phyloP scores from a whole-genome alignment of 345 rosid species.

The Combretum micranthum region DNA sequence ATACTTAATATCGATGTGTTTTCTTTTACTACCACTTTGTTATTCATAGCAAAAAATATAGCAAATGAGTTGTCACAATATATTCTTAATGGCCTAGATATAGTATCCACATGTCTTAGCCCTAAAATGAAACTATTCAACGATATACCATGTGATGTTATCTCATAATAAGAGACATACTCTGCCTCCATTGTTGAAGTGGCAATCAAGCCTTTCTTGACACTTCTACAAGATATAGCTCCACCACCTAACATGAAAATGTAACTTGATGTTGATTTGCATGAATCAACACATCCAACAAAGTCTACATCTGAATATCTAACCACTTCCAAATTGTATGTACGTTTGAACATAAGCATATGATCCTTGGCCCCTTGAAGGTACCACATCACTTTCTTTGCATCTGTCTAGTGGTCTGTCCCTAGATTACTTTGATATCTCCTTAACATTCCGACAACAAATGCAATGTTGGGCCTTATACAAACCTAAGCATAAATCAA shows the following conservation, averaged over 20 bases:
- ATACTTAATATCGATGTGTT: no score
- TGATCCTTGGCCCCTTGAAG: no score
- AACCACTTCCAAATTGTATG: background rate
- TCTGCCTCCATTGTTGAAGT: background rate
- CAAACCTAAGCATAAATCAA: conserved; percentile 4
- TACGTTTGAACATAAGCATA: no score
- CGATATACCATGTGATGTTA: conserved; percentile 2
- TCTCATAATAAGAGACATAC: background rate
- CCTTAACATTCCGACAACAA: no score
- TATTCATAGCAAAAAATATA: no score
- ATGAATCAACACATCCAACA: background rate
- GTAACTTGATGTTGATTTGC: background rate
- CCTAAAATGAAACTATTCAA: background rate
- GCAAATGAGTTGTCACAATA: no score
- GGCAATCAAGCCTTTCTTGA: background rate
- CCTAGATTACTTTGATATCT: no score
- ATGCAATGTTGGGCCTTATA: conserved; percentile 2
- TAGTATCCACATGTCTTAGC: background rate
- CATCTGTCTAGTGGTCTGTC: no score
- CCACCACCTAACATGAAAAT: background rate
- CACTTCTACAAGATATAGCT: background rate
- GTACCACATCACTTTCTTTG: no score
- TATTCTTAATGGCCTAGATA: background rate
- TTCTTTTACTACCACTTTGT: no score
- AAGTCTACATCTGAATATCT: background rate